Evolutionary conservation across 1,284 basidiomycete species (phyloP).

Genomic region (Boletus nobilissimus): DNA sequence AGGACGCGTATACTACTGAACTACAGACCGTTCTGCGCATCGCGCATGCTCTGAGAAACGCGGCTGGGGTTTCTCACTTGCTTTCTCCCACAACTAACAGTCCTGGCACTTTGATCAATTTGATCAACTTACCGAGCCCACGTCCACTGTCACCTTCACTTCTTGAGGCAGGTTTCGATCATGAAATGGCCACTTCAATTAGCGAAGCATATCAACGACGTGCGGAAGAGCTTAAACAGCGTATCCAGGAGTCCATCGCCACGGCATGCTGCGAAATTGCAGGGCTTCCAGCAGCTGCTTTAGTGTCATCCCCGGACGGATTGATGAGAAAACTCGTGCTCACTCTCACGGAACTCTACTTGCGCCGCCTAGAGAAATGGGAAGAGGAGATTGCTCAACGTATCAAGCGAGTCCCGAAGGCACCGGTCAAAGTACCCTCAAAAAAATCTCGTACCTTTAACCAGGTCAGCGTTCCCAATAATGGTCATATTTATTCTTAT

Average conservation of each 20-base stretch:
- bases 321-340: background rate
- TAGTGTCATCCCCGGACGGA: fast-evolving
- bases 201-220: background rate
- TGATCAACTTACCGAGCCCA: conserved; percentile 13
- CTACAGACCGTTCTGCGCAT: background rate
- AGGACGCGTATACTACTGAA: background rate
- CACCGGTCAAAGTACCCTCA: fast-evolving
- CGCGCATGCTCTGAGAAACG: background rate
- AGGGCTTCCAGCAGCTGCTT: background rate
- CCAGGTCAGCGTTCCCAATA: background rate
- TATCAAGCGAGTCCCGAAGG: background rate
- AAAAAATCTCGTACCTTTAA: conserved; percentile 23
- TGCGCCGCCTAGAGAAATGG: conserved; percentile 13
- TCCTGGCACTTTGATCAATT: background rate
- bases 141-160: background rate
- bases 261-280: background rate
- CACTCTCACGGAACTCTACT: background rate
- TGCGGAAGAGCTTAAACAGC: background rate
- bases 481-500: fast-evolving
- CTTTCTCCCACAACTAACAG: too few relatives aligned
- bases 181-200: background rate
- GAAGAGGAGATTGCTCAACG: conserved; percentile 13
- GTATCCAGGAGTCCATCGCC: background rate
- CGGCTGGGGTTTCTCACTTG: background rate
- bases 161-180: background rate